Evolutionary conservation across 768 basidiomycete genomes (phyloP), one percentile per base, ranked within the genome.

Genomic region (Mycena chlorophos): DNA sequence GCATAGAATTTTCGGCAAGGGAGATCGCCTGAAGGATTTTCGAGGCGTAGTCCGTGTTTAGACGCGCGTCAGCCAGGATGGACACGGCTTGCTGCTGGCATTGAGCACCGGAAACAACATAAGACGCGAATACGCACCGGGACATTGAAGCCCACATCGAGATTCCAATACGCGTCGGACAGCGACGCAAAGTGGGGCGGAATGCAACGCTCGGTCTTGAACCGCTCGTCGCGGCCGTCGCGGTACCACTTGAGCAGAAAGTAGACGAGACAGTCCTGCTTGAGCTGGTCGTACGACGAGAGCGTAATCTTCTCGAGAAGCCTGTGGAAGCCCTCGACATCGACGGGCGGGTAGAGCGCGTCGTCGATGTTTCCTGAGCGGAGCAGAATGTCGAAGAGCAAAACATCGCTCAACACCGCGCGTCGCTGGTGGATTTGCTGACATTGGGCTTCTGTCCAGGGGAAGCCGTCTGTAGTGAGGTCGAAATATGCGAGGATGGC

Each of bases 141-240:
- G 49, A 88, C 67, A 40, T 84, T 74, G n/a, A 78, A 74, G 12
- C 87, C 88, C 2, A 82, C 78, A 70, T 94, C 91, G 56, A 94
- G 72, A 67, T 83, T 73, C 87, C 88, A 94, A 72, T 93, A 93
- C 65, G 91, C 91, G 72, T 90, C 87, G n/a, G 88, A 82, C 45
- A 93, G 78, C 3, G 78, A 73, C 5, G 79, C 75, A 64, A 91
- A 92, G 63, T 91, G 91, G 2, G 89, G 86, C 3, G 88, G 84
- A 57, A 94, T 86, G 63, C 79, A 83, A 26, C 79, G 72, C 68
- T 82, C 68, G 68, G 74, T 51, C 65, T 73, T 70, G 74, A 89
- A 75, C 56, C 69, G 63, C 58, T 76, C 65, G 77, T 88, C 74
- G 66, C 78, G 71, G 4, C 81, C 79, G 66, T 91, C 88, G 63